Evolutionary conservation across 306 rosid species (phyloP), one percentile per base, ranked within the genome.

Genomic region (Castanea crenata): DNA sequence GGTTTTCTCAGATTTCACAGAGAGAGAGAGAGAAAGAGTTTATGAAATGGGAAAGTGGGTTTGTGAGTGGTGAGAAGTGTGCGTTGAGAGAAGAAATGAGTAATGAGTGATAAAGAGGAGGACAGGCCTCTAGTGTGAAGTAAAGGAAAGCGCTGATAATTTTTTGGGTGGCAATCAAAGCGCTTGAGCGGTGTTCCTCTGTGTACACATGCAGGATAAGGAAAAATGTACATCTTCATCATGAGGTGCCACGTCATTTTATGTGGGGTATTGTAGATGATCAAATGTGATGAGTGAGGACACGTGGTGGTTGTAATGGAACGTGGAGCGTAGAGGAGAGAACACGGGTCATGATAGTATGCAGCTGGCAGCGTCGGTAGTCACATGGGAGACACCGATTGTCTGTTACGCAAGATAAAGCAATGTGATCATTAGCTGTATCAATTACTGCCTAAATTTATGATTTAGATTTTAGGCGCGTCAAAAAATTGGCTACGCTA

Each of bases 351-450:
- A 13, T 55, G 64, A 21, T 44, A 61, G n/a, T 13, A 7, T 44
- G 77, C 75, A 83, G 87, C 83, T 79, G 71, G 78, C 65, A 12
- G 2, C 71, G 81, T 79, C 84, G 87, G 87, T 64, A 58, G 3
- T 9, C 86, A 83, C 86, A 79, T 79, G 86, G 83, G 83, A 51
- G 16, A 38, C 54, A 49, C 15, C 54, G 54, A 49, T 49, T 49
- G 54, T 49, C 15, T 49, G 54, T 49, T 49, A 49, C 54, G 15
- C 13, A 49, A 49, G 5, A 14, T 3, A 49, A 49, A 27, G 64
- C 7, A 20, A 58, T n/a, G 14, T 7, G 46, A 38, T 32, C 34
- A 57, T 20, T 13, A 16, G 11, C 13, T 58, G 64, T 58, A 10
- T 38, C 46, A 38, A 38, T 25, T 20, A 31, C 29, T n/a, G 64